Evolutionary conservation across 1,284 basidiomycete species (phyloP), one percentile per base, ranked within the genome.

Genomic region (Malassezia caprae): DNA sequence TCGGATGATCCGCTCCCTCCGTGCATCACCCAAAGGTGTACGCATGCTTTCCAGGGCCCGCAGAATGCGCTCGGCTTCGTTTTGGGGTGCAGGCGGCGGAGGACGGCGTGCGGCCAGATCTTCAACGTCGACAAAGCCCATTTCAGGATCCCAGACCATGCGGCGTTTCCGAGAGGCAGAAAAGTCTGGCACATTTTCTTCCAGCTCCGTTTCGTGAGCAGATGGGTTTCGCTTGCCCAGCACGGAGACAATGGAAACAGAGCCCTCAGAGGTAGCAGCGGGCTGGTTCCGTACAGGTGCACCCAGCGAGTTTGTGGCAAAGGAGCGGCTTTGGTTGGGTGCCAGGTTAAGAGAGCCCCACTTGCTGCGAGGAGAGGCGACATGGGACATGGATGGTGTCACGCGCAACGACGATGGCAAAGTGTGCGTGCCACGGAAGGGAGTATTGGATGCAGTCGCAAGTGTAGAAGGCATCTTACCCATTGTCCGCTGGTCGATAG

Each of bases 31-130:
- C 3, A 70, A 53, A 2, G 74, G 68, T 10, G 72, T 69, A 17
- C 72, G 59, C 62, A 76, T 62, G 12, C 67, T 69, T 45, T 76
- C 76, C 35, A 76, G 69, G 1, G 75, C 73, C 43, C 74, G 68
- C 31, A 76, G 59, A 12, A 76, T 69, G n/a, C 75, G 64, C 53
- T 76, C 75, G 2, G 76, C 76, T 51, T 76, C 75, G 54, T 76
- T 76, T 56, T 71, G 73, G 11, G 76, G 75, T 12, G 67, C 53
- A 1, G 75, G 68, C 15, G 61, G 56, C 30, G 52, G 61, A 1
- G 65, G 65, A 30, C 65, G 61, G 13, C 63, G 59, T 1, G 67
- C 63, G 30, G 61, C 62, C 46, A 67, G 62, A 51, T 69, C 67
- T 34, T 71, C 63, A 27, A 60, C 59, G 31, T 65, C 65, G 39